Conservation (phyloP, 768 basidiomycete genomes). For the Podaxis carcinomalis region DNA sequence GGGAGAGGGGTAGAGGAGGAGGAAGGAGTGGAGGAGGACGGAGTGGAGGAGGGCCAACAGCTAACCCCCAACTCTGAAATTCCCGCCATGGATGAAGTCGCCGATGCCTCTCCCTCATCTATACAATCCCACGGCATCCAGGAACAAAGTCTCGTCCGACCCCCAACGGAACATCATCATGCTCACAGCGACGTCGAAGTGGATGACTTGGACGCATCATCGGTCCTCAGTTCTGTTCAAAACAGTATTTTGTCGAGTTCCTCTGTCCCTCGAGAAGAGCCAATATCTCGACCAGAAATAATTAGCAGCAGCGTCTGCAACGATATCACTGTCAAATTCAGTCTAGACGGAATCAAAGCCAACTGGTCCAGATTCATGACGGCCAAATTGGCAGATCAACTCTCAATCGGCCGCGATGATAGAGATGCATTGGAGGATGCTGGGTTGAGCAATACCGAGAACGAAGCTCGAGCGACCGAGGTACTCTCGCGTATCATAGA, state of each 20-base stretch:
- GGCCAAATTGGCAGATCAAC: neutral
- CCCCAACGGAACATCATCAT: neutral
- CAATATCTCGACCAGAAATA: conserved; percentile 32
- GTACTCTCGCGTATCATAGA: conserved; percentile 81
- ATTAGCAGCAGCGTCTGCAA: conserved; percentile 27
- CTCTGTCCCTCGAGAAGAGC: conserved; percentile 7
- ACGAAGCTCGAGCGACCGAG: conserved; percentile 53
- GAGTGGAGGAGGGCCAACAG: neutral
- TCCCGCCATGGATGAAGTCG: conserved; percentile 8
- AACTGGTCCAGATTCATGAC: conserved; percentile 14
- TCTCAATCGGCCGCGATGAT: neutral
- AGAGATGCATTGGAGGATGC: conserved; percentile 26
- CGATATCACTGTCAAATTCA: conserved; percentile 26
- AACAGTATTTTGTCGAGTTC: conserved; percentile 12
- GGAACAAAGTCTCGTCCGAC: neutral
- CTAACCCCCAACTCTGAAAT: neutral
- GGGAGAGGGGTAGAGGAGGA: conserved; percentile 15
- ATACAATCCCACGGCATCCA: neutral
- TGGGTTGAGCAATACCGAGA: conserved; percentile 36
- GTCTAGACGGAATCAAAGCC: conserved; percentile 20
- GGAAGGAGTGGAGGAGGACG: conserved; percentile 3
- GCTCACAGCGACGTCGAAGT: conserved; percentile 13
- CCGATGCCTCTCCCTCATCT: neutral
- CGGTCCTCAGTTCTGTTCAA: conserved; percentile 17
- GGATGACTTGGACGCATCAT: conserved; percentile 17